Evolutionary conservation across 129 eudicot species (phyloP).

Genomic region (Artemisia tridentata): DNA sequence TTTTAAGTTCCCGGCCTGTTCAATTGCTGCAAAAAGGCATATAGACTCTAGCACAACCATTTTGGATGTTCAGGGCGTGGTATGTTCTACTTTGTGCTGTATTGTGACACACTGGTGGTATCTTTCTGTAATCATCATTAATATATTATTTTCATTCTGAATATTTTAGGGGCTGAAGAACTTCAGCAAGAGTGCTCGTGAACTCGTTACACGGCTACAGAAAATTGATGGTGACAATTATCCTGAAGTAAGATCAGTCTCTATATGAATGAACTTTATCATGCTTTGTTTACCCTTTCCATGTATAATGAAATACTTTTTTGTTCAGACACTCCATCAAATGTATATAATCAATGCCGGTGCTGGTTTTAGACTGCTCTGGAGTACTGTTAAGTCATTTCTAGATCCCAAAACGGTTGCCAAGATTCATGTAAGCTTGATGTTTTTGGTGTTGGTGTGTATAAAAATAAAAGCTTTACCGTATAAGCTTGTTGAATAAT

Average conservation of each 20-base stretch:
- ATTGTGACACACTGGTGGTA: not conserved
- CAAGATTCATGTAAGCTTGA: slow-evolving; percentile 71
- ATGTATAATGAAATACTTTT: slow-evolving; percentile 16
- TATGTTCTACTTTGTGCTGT: slow-evolving; percentile 34
- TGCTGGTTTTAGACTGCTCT: slow-evolving; percentile 88
- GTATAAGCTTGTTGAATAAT: not conserved
- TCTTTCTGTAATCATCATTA: not conserved
- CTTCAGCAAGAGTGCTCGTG: slow-evolving; percentile 78
- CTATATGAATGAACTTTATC: slow-evolving; percentile 17
- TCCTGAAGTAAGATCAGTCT: slow-evolving; percentile 61
- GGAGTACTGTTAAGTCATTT: slow-evolving; percentile 85
- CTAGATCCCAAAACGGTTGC: slow-evolving; percentile 90
- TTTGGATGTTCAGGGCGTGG: slow-evolving; percentile 93
- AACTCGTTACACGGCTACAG: slow-evolving; percentile 71
- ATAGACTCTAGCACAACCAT: slow-evolving; percentile 87
- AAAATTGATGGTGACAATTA: slow-evolving; percentile 92
- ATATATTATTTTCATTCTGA: slow-evolving; percentile 5
- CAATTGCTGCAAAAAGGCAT: slow-evolving; percentile 89
- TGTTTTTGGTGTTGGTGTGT: slow-evolving; percentile 11
- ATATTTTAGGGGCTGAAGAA: slow-evolving; percentile 74
- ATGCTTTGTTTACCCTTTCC: slow-evolving; percentile 8
- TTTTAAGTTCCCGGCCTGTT: slow-evolving; percentile 82
- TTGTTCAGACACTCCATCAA: slow-evolving; percentile 79
- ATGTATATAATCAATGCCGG: slow-evolving; percentile 98
- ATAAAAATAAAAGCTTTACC: not conserved